These are phyloP conservation scores for Saksenaea vasiformis DNA, from an alignment of 371 early-diverging fungal species.

Conservation along the genomic window DNA sequence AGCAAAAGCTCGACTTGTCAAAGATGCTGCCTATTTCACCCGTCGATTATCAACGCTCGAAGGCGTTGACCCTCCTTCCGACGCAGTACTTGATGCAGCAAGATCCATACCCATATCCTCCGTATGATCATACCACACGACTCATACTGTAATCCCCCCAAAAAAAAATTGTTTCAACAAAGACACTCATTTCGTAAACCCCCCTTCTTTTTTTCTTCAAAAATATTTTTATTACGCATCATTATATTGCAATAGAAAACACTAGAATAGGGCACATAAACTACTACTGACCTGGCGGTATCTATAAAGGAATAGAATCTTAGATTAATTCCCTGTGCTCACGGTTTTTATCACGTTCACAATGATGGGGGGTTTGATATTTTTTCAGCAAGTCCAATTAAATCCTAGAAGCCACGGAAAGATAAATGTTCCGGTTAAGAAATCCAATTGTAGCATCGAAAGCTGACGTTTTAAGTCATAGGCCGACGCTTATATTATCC, in stretches of 20 bases:
- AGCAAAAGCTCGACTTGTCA: conserved; percentile 79
- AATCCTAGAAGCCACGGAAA: conserved; percentile 51
- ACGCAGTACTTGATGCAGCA: conserved; percentile 75
- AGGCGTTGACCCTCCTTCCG: conserved; percentile 73
- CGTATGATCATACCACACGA: neutral
- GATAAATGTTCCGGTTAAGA: conserved; percentile 14
- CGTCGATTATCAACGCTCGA: conserved; percentile 67
- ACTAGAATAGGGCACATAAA: neutral
- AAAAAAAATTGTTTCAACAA: neutral
- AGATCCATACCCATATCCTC: conserved; percentile 33
- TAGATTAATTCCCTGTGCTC: neutral
- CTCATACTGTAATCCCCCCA: neutral
- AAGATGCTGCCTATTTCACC: conserved; percentile 74
- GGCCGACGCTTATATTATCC: neutral
- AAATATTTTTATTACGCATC: neutral
- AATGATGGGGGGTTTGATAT: conserved; percentile 7
- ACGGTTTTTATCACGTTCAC: neutral
- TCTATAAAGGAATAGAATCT: neutral
- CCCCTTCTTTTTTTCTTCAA: neutral
- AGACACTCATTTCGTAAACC: neutral
- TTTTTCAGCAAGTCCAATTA: conserved; percentile 38
- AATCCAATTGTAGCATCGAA: conserved; percentile 6
- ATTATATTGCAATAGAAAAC: neutral
- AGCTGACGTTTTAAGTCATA: neutral
- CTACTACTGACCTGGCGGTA: neutral